Conservation (phyloP, 345 rosid species). For the Acer campestre region DNA sequence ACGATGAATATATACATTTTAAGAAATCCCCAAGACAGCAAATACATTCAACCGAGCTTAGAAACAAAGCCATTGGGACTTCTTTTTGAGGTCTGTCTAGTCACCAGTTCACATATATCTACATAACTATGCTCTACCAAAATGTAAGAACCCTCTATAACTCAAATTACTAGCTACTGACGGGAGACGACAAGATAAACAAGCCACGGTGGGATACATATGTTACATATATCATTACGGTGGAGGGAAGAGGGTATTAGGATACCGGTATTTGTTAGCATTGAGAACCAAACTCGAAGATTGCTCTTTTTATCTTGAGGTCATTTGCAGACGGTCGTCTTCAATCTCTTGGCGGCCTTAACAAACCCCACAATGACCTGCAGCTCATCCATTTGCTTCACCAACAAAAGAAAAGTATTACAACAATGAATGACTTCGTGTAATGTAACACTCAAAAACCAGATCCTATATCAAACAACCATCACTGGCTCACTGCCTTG, state of each 20-base stretch:
- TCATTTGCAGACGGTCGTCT: constrained; percentile 56
- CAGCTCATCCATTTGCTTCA: constrained; percentile 94
- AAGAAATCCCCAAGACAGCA: constrained; percentile 40
- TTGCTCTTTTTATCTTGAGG: constrained; percentile 16
- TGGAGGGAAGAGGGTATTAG: constrained; percentile 16
- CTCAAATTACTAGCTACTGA: constrained; percentile 31
- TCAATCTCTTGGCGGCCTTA: constrained; percentile 83
- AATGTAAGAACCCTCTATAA: constrained; percentile 53
- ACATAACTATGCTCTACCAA: constrained; percentile 46
- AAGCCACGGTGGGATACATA: constrained; percentile 31
- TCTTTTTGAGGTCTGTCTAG: constrained; percentile 25
- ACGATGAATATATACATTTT: constrained; percentile 33
- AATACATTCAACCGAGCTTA: constrained; percentile 38
- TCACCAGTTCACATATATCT: constrained; percentile 39
- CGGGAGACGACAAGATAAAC: constrained; percentile 18
- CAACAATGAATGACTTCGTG: not conserved
- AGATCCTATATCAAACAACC: not conserved
- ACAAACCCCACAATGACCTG: constrained; percentile 95
- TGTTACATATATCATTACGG: constrained; percentile 35
- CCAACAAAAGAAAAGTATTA: not conserved
- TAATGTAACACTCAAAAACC: not conserved
- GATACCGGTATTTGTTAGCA: constrained; percentile 37
- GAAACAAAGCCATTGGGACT: constrained; percentile 20
- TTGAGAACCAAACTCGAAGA: constrained; percentile 15
- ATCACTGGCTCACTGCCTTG: not conserved